Percentiles rank a stretch among this genome's conserved stretches.
Conservation (phyloP, 73 alveolate genomes). For the Stentor coeruleus region DNA sequence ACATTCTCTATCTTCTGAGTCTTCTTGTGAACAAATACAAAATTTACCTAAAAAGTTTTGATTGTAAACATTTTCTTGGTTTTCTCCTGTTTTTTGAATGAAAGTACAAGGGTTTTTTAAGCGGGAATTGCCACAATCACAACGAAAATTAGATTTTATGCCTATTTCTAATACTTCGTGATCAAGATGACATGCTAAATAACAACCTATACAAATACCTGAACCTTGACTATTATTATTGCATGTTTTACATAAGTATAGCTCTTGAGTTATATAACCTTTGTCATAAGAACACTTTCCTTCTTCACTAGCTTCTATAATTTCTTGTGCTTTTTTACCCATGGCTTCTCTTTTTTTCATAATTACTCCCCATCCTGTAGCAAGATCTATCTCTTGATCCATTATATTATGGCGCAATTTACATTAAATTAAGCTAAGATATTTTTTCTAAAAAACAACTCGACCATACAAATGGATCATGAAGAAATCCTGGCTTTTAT, state of each 20-base stretch:
- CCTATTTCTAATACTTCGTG: neutral
- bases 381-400: neutral
- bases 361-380: neutral
- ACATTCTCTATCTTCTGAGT: neutral
- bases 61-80: neutral
- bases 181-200: neutral
- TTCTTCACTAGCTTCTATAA: neutral
- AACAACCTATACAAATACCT: neutral
- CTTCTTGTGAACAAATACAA: constrained; percentile 2
- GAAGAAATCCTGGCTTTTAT: too few relatives aligned
- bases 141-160: neutral
- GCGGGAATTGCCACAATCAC: neutral
- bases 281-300: neutral
- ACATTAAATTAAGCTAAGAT: too few relatives aligned
- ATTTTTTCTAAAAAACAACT: too few relatives aligned
- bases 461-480: too few relatives aligned
- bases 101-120: neutral
- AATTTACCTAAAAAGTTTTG: neutral
- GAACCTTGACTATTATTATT: neutral
- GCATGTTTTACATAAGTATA: neutral
- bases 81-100: neutral
- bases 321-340: neutral
- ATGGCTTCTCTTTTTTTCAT: neutral
- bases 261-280: neutral
- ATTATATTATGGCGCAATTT: too few relatives aligned